Evolutionary conservation across 202 grass and related monocot species (phyloP).

Genomic region (Hordeum pubiflorum): DNA sequence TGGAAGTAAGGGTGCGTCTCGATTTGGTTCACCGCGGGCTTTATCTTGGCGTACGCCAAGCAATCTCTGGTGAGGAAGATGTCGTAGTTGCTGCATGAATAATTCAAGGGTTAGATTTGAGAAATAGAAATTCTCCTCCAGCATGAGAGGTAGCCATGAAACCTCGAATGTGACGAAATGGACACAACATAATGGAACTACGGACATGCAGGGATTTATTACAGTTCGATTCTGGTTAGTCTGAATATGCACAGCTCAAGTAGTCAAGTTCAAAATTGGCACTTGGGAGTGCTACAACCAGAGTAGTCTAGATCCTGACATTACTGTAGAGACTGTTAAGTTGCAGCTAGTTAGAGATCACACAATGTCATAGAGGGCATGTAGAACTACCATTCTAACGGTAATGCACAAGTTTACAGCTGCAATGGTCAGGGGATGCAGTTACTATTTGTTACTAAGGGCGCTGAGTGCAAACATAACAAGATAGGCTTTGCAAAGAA

Average conservation of each 20-base stretch:
- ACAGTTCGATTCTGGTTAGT: not conserved
- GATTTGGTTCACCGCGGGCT: conserved; percentile 91
- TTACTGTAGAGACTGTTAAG: not conserved
- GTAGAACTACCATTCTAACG: not conserved
- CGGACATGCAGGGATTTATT: not conserved
- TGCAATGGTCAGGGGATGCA: not conserved
- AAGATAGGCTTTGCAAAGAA: not conserved
- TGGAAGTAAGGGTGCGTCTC: conserved; percentile 90
- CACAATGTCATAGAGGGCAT: not conserved
- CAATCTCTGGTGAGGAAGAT: conserved; percentile 86
- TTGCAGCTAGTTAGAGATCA: not conserved
- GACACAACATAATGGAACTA: not conserved
- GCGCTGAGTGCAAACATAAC: not conserved
- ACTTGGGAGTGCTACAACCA: not conserved
- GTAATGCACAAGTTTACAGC: not conserved
- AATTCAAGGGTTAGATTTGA: not conserved
- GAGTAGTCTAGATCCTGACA: not conserved
- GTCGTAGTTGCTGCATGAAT: conserved; percentile 82
- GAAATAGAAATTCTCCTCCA: not conserved
- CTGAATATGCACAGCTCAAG: not conserved
- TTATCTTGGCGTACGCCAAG: conserved; percentile 85
- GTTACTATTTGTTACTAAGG: not conserved
- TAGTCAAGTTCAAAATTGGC: not conserved
- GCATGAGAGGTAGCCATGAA: not conserved
- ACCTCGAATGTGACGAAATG: not conserved